Conservation (phyloP, 345 rosid genomes). For the Euphorbia peplus region DNA sequence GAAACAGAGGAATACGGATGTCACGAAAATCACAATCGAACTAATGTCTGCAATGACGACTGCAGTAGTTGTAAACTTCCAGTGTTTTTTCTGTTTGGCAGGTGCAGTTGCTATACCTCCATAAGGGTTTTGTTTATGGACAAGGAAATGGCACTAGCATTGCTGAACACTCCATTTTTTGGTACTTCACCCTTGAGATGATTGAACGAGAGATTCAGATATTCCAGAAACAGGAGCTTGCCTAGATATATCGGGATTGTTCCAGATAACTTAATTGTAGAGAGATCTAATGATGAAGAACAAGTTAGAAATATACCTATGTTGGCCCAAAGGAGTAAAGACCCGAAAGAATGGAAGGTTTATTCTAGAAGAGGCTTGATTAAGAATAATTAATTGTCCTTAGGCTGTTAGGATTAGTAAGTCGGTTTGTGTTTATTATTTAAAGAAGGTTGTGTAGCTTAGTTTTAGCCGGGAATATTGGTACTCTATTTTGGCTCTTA, state of each 20-base stretch:
- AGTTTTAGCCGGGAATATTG: too few relatives aligned
- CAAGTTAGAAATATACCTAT: too few relatives aligned
- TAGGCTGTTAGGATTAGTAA: too few relatives aligned
- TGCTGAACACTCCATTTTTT: constrained; percentile 9
- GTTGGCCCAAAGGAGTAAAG: too few relatives aligned
- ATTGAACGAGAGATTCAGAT: constrained; percentile 10
- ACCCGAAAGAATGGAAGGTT: too few relatives aligned
- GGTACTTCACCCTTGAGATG: constrained; percentile 19
- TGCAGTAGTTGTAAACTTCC: neutral
- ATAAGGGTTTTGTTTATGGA: constrained; percentile 13
- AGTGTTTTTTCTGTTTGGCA: neutral
- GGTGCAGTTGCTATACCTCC: constrained; percentile 8
- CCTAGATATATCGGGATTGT: constrained; percentile 5
- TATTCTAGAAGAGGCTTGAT: too few relatives aligned
- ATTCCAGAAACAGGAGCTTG: neutral
- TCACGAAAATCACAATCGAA: neutral
- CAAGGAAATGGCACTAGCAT: neutral
- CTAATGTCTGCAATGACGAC: neutral
- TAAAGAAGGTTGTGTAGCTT: too few relatives aligned
- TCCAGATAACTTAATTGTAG: constrained; percentile 13
- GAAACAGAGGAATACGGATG: neutral
- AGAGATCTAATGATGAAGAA: too few relatives aligned
- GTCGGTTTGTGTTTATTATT: too few relatives aligned
- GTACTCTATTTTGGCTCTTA: too few relatives aligned
- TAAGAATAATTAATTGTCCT: too few relatives aligned